These are phyloP conservation scores for Coemansia sp. DNA, from an alignment of 192 early-diverging fungal genomes.

Conservation along the genomic window DNA sequence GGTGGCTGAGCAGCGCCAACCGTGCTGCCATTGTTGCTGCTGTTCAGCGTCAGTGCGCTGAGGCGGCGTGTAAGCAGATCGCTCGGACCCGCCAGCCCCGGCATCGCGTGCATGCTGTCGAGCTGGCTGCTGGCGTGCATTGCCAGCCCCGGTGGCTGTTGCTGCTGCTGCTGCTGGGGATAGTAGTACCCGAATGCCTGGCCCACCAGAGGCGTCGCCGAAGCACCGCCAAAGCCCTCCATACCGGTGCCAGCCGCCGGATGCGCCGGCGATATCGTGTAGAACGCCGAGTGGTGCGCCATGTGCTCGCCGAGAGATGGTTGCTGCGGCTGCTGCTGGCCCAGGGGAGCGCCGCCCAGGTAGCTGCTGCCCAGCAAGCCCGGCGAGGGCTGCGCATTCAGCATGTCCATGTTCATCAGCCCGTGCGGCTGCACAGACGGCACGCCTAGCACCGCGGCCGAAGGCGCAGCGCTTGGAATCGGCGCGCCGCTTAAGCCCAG, in stretches of 20 bases:
- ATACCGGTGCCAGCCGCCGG: constrained; percentile 7
- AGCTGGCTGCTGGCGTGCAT: not conserved
- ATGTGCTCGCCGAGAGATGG: constrained; percentile 14
- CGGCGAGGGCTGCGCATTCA: constrained; percentile 18
- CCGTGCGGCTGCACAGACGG: constrained; percentile 4
- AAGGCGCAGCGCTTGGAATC: constrained; percentile 7
- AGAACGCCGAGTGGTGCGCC: constrained; percentile 33
- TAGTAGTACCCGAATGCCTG: constrained; percentile 9
- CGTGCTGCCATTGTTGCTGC: constrained; percentile 1
- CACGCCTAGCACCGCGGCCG: constrained; percentile 8
- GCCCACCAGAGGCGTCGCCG: not conserved
- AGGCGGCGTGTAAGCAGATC: constrained; percentile 48
- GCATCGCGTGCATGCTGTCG: constrained; percentile 5
- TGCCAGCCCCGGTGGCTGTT: constrained; percentile 1
- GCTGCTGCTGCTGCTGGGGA: constrained; percentile 5
- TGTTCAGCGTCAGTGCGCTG: constrained; percentile 30
- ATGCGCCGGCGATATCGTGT: constrained; percentile 27
- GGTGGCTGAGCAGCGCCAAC: constrained; percentile 5
- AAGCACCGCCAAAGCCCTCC: constrained; percentile 18
- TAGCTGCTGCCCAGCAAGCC: constrained; percentile 2
- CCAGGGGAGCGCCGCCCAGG: constrained; percentile 9
- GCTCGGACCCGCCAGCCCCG: constrained; percentile 9
- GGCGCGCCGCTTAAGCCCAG: constrained; percentile 40
- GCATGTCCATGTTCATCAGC: constrained; percentile 13
- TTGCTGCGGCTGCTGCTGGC: constrained; percentile 13